Evolutionary conservation across 345 rosid genomes (phyloP).

Genomic region (Arabis hirsuta): DNA sequence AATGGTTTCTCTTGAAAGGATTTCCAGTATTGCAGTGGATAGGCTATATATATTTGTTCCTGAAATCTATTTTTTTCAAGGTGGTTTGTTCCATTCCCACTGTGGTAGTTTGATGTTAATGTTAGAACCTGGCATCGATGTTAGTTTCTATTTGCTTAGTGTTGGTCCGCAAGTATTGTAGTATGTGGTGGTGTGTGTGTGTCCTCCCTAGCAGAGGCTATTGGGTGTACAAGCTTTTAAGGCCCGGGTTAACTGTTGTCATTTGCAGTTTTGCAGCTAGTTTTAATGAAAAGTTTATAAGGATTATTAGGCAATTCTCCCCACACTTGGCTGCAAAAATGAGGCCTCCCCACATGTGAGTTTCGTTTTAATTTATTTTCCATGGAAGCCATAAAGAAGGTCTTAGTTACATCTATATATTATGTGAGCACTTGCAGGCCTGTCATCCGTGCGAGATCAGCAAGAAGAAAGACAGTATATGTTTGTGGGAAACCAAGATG

Average conservation of each 20-base stretch:
- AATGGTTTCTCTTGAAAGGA: conserved; percentile 12
- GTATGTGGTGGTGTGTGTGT: conserved; percentile 11
- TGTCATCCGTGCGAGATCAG: conserved; percentile 47
- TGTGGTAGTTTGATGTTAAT: conserved; percentile 7
- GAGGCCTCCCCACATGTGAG: conserved; percentile 96
- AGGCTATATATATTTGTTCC: conserved; percentile 11
- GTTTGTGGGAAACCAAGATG: conserved; percentile 48
- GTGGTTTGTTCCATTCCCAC: background rate
- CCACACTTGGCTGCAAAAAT: conserved; percentile 97
- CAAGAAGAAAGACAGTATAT: conserved; percentile 43
- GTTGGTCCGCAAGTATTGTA: background rate
- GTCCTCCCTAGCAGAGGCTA: background rate
- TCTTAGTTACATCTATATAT: conserved; percentile 10
- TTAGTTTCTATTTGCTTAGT: background rate
- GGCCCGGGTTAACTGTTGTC: background rate
- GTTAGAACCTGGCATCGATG: background rate
- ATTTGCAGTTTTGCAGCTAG: conserved; percentile 87
- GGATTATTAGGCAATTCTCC: conserved; percentile 88
- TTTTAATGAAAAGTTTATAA: conserved; percentile 85
- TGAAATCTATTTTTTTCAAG: background rate
- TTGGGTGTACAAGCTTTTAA: conserved; percentile 18
- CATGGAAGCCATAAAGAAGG: background rate
- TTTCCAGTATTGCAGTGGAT: background rate
- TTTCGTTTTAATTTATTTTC: conserved; percentile 7
- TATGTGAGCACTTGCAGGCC: conserved; percentile 39